Percentiles rank a stretch among this genome's conserved stretches.
Evolutionary conservation across 2,329 filamentous ascomycete genomes (phyloP).

Genomic region (Fusarium sp.): DNA sequence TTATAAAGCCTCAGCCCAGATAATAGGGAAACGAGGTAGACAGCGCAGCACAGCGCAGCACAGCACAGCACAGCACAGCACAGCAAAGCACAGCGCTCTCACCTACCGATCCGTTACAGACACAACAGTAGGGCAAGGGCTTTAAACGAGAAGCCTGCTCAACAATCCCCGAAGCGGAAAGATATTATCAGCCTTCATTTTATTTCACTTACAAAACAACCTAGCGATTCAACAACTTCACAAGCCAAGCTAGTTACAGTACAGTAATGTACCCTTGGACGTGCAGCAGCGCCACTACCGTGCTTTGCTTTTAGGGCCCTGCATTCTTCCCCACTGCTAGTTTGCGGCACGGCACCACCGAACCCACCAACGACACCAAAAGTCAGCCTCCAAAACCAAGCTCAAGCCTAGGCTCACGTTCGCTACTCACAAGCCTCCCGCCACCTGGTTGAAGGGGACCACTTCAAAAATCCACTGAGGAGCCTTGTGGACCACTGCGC

Average conservation of each 20-base stretch:
- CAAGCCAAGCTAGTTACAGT: background rate
- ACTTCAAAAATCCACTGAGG: slow-evolving; percentile 34
- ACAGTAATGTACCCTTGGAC: background rate
- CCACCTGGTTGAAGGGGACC: slow-evolving; percentile 12
- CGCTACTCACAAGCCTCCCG: background rate
- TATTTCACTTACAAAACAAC: slow-evolving; percentile 13
- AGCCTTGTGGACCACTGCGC: slow-evolving; percentile 41
- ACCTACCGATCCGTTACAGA: slow-evolving; percentile 14
- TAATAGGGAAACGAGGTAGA: slow-evolving; percentile 27
- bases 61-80: slow-evolving; percentile 26
- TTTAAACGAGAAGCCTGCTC: slow-evolving; percentile 22
- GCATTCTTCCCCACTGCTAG: slow-evolving; percentile 31
- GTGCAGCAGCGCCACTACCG: slow-evolving; percentile 29
- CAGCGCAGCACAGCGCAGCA: slow-evolving; percentile 21
- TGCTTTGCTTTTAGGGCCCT: slow-evolving; percentile 33
- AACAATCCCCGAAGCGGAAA: slow-evolving; percentile 34
- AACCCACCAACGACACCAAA: slow-evolving; percentile 23
- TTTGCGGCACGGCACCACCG: slow-evolving; percentile 34
- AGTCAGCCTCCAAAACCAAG: slow-evolving; percentile 21
- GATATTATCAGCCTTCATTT: slow-evolving; percentile 28
- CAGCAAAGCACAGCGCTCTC: slow-evolving; percentile 7
- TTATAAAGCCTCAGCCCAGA: slow-evolving; percentile 28
- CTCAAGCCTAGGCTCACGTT: background rate
- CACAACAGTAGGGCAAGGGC: slow-evolving; percentile 35
- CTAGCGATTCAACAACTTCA: slow-evolving; percentile 25